These are phyloP conservation scores for Globisporangium takayamanum DNA, from an alignment of 352 stramenopile species.

Conservation along the genomic window DNA sequence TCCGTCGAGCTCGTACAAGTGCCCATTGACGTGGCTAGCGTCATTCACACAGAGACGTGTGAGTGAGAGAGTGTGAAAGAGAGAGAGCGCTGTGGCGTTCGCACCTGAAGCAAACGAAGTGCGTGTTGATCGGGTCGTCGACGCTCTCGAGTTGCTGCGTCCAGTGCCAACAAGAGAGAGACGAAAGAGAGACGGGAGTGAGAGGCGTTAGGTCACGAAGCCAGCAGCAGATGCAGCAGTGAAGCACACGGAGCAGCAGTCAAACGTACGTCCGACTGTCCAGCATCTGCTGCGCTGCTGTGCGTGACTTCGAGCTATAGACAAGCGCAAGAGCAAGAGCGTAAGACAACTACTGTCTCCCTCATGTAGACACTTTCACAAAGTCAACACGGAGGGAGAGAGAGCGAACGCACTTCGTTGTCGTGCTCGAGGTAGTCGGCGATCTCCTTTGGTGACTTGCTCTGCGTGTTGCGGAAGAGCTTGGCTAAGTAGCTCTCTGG, in stretches of 20 bases:
- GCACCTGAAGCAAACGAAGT: constrained; percentile 94
- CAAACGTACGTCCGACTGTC: constrained; percentile 73
- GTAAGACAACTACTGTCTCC: not conserved
- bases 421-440: constrained; percentile 88
- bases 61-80: not conserved
- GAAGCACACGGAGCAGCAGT: too few relatives aligned
- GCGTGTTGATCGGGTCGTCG: constrained; percentile 93
- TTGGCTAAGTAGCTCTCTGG: constrained; percentile 68
- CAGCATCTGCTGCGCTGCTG: constrained; percentile 81
- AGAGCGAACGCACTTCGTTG: constrained; percentile 45
- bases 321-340: not conserved
- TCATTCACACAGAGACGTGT: not conserved
- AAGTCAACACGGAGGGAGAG: too few relatives aligned
- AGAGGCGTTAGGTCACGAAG: not conserved
- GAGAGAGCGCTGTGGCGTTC: too few relatives aligned
- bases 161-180: not conserved
- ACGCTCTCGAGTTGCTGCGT: constrained; percentile 80
- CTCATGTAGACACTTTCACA: too few relatives aligned
- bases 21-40: constrained; percentile 76
- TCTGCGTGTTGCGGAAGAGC: constrained; percentile 79
- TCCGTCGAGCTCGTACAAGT: constrained; percentile 95
- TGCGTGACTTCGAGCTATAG: constrained; percentile 89
- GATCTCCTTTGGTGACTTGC: constrained; percentile 75
- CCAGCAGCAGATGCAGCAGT: not conserved
- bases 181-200: not conserved